These are phyloP conservation scores for Dianthus caryophyllus DNA, from an alignment of 148 eudicot species.

Conservation along the genomic window DNA sequence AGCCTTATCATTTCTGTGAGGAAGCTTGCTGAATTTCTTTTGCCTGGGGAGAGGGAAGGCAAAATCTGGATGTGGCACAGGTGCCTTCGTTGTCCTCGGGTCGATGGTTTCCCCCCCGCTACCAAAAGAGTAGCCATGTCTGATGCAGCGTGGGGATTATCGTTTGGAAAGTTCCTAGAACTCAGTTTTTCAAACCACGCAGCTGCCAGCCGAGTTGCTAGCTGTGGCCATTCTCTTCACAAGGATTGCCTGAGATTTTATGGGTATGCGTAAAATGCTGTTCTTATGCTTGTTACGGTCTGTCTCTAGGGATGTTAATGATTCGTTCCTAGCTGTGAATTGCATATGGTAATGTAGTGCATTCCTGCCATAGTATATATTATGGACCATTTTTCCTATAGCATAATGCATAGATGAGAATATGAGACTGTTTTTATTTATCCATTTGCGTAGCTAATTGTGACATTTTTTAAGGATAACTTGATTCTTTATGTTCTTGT, in stretches of 20 bases:
- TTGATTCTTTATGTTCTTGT: background rate
- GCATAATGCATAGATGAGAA: background rate
- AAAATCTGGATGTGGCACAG: slow-evolving; percentile 99
- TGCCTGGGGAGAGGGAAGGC: slow-evolving; percentile 81
- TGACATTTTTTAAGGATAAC: background rate
- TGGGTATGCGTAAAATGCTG: slow-evolving; percentile 49
- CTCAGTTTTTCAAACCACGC: slow-evolving; percentile 97
- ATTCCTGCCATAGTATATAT: background rate
- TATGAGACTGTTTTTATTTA: background rate
- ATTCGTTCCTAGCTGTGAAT: background rate
- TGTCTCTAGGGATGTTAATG: background rate
- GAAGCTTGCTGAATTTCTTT: slow-evolving; percentile 63
- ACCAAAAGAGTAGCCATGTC: slow-evolving; percentile 93
- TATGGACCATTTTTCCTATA: background rate
- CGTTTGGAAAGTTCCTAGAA: slow-evolving; percentile 96
- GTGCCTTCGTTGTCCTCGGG: slow-evolving; percentile 81
- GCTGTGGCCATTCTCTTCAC: slow-evolving; percentile 97
- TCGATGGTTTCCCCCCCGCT: slow-evolving; percentile 81
- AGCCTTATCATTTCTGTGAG: slow-evolving; percentile 93
- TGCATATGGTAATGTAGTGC: background rate
- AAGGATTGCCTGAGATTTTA: slow-evolving; percentile 94
- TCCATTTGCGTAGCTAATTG: background rate
- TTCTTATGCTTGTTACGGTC: background rate
- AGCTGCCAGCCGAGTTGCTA: slow-evolving; percentile 90
- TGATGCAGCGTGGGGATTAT: slow-evolving; percentile 99